Percentiles rank a stretch among this genome's conserved stretches.
phyloP scores from a whole-genome alignment of 805 yeast species.

The Kazachstania kunashirensis region DNA sequence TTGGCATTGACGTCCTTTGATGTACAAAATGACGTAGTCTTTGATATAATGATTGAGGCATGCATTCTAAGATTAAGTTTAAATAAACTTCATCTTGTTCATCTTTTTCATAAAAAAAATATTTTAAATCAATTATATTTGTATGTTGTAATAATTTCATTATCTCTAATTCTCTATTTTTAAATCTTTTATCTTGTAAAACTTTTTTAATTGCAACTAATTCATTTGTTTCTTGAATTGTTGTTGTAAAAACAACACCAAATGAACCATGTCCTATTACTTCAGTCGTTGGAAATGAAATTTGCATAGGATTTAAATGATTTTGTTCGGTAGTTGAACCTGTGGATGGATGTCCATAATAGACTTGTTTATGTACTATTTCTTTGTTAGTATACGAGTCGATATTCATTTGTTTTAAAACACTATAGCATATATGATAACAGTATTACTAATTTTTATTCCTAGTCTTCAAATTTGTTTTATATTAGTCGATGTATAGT shows the following conservation, averaged over 20 bases:
- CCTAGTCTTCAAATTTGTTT: background rate
- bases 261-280: constrained; percentile 99
- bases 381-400: constrained; percentile 15
- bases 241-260: constrained; percentile 92
- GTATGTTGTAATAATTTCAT: constrained; percentile 85
- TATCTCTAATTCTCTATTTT: constrained; percentile 89
- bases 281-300: constrained; percentile 71
- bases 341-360: constrained; percentile 10
- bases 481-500: no score
- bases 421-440: background rate
- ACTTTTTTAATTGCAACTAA: constrained; percentile 92
- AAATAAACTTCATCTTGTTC: constrained; percentile 51
- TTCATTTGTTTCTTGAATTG: constrained; percentile 60
- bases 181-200: constrained; percentile 89
- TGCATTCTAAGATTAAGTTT: constrained; percentile 80
- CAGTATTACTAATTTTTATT: background rate
- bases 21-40: constrained; percentile 79
- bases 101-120: constrained; percentile 77
- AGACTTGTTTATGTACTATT: constrained; percentile 27
- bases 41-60: constrained; percentile 93
- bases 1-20: constrained; percentile 72
- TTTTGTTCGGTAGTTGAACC: background rate
- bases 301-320: constrained; percentile 28
- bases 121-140: constrained; percentile 78
- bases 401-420: constrained; percentile 10